Conservation (phyloP, 23 red algal species). For the Gracilariopsis chorda region DNA sequence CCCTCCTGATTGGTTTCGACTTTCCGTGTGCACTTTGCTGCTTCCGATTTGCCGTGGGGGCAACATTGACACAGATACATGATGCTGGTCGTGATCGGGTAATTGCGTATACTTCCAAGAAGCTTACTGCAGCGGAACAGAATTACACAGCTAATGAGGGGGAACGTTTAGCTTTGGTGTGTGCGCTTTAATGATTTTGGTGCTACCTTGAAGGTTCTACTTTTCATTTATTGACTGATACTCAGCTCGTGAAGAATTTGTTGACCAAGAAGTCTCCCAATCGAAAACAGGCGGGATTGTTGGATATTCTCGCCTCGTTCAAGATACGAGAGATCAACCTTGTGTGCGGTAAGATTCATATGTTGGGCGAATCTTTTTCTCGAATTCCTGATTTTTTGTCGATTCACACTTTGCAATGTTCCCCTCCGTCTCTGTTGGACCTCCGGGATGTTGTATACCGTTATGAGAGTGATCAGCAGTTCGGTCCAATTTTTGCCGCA, state of each 20-base stretch:
- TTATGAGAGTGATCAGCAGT: background rate
- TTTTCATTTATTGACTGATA: slow-evolving; percentile 11
- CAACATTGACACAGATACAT: background rate
- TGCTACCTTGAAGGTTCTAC: background rate
- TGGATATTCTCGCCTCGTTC: background rate
- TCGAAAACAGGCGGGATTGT: background rate
- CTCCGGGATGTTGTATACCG: background rate
- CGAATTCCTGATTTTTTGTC: background rate
- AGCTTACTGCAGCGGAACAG: background rate
- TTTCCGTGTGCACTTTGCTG: background rate
- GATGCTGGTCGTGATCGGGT: background rate
- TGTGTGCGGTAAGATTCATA: background rate
- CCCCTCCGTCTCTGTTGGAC: background rate
- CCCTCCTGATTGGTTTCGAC: slow-evolving; percentile 5
- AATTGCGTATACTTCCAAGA: background rate
- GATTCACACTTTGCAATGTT: background rate
- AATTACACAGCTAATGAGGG: background rate
- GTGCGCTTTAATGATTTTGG: background rate
- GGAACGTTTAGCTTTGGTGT: background rate
- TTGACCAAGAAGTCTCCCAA: background rate
- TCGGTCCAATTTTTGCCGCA: background rate
- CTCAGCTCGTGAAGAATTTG: background rate
- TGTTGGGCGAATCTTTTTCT: background rate
- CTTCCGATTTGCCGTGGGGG: background rate
- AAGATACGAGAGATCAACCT: background rate